Conservation (phyloP, 2,329 filamentous ascomycete genomes). For the Niveomyces coronatus region DNA sequence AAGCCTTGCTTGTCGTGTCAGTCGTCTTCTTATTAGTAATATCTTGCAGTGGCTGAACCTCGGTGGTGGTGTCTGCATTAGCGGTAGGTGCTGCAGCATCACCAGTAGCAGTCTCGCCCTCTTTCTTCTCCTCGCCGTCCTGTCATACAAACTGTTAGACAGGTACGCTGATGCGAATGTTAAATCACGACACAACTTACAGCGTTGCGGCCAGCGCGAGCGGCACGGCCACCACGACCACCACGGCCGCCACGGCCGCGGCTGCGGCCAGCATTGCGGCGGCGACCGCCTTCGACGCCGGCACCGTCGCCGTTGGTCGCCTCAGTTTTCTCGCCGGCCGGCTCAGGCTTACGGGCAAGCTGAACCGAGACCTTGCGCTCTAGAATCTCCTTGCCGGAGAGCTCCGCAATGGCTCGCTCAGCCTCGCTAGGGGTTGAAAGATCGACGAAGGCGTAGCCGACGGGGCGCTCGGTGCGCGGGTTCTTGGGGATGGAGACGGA, state of each 20-base stretch:
- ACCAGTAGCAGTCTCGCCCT: slow-evolving; percentile 23
- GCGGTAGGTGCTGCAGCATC: slow-evolving; percentile 27
- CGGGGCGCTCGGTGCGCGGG: slow-evolving; percentile 94
- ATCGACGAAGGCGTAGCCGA: slow-evolving; percentile 98
- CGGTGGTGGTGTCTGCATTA: slow-evolving; percentile 36
- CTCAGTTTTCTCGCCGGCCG: slow-evolving; percentile 65
- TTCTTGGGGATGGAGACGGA: slow-evolving; percentile 99
- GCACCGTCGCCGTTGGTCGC: slow-evolving; percentile 65
- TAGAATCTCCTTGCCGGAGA: slow-evolving; percentile 95
- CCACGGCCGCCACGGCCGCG: slow-evolving; percentile 58
- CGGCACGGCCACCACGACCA: slow-evolving; percentile 46
- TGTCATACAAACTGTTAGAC: slow-evolving; percentile 12
- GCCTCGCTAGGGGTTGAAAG: slow-evolving; percentile 90
- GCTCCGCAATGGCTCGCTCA: slow-evolving; percentile 86
- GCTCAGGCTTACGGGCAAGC: slow-evolving; percentile 93
- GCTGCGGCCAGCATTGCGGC: slow-evolving; percentile 52
- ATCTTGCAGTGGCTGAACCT: slow-evolving; percentile 50
- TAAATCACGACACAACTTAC: slow-evolving; percentile 28
- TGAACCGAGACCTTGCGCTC: slow-evolving; percentile 99
- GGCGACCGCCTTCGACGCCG: slow-evolving; percentile 55
- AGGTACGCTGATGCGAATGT: background rate
- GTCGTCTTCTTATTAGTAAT: slow-evolving; percentile 48
- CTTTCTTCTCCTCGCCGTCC: slow-evolving; percentile 36
- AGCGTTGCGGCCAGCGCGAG: slow-evolving; percentile 28
- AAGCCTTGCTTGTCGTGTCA: slow-evolving; percentile 50